phyloP scores from a whole-genome alignment of 2,329 filamentous ascomycete genomes.

The Penicillium oxalicum region DNA sequence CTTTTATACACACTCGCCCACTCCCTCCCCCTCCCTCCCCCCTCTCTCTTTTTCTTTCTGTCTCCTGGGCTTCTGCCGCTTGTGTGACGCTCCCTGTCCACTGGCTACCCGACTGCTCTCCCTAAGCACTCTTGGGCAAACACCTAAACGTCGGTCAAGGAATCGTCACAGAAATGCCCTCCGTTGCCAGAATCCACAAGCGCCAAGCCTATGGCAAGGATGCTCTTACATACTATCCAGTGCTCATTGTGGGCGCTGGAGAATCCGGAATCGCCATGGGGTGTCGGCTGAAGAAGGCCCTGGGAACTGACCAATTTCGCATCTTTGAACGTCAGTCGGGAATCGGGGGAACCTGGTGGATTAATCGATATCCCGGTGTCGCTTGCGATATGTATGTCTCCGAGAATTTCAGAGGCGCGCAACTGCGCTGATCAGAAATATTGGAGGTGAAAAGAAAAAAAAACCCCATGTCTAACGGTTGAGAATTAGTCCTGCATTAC shows the following conservation, averaged over 20 bases:
- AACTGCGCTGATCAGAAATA: background rate
- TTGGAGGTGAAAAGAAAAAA: no score
- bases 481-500: slow-evolving; percentile 44
- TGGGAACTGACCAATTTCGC: slow-evolving; percentile 54
- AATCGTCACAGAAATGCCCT: slow-evolving; percentile 18
- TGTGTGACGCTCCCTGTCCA: no score
- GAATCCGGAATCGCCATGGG: slow-evolving; percentile 59
- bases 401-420: background rate
- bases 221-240: slow-evolving; percentile 44
- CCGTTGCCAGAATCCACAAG: slow-evolving; percentile 34
- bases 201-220: slow-evolving; percentile 35
- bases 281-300: slow-evolving; percentile 52
- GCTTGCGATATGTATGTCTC: slow-evolving; percentile 50
- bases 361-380: slow-evolving; percentile 56
- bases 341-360: slow-evolving; percentile 60
- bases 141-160: background rate
- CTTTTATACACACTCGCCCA: background rate
- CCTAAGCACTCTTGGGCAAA: no score
- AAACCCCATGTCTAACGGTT: no score
- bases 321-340: slow-evolving; percentile 56
- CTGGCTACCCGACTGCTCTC: no score
- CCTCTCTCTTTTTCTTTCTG: no score
- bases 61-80: background rate
- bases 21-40: no score
- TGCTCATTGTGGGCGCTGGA: slow-evolving; percentile 56